Percentiles rank a stretch among this genome's conserved stretches.
Evolutionary conservation across 495 filamentous ascomycete species (phyloP).

Genomic region (Annulohypoxylon maeteangense): DNA sequence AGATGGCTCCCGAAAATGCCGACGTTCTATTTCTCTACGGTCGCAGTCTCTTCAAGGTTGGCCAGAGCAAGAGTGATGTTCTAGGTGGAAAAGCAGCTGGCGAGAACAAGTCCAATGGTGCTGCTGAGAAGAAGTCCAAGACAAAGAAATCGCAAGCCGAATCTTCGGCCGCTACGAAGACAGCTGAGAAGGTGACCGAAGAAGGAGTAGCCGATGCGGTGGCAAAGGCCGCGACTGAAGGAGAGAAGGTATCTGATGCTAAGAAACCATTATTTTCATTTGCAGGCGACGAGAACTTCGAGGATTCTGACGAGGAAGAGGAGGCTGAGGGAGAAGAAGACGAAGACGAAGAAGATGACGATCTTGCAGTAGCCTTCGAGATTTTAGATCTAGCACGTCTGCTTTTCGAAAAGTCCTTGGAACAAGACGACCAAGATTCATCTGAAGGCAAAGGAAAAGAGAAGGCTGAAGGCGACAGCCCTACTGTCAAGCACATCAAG

Average conservation of each 20-base stretch:
- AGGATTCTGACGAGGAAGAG: slow-evolving; percentile 75
- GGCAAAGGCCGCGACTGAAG: slow-evolving; percentile 47
- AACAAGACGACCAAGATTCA: slow-evolving; percentile 49
- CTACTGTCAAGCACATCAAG: slow-evolving; percentile 70
- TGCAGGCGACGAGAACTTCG: slow-evolving; percentile 92
- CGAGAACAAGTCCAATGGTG: slow-evolving; percentile 61
- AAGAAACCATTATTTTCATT: slow-evolving; percentile 88
- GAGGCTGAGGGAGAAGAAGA: slow-evolving; percentile 56
- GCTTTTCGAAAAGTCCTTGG: slow-evolving; percentile 69
- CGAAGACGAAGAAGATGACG: slow-evolving; percentile 85
- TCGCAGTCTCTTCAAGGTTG: slow-evolving; percentile 89
- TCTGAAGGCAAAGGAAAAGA: slow-evolving; percentile 64
- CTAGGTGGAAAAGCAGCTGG: slow-evolving; percentile 82
- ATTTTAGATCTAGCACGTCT: slow-evolving; percentile 91
- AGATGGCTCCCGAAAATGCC: slow-evolving; percentile 87
- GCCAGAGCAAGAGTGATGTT: slow-evolving; percentile 92
- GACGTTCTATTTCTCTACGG: slow-evolving; percentile 95
- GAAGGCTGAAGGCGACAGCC: slow-evolving; percentile 54
- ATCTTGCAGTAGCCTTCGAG: slow-evolving; percentile 89
- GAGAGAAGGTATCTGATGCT: slow-evolving; percentile 52
- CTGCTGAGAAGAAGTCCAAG: slow-evolving; percentile 54
- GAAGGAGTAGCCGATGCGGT: slow-evolving; percentile 57
- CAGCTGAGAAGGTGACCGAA: slow-evolving; percentile 58
- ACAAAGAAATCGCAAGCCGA: slow-evolving; percentile 44
- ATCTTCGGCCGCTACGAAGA: slow-evolving; percentile 32